Evolutionary conservation across 192 early-diverging fungal genomes (phyloP), one percentile per base, ranked within the genome.

Genomic region (Backusella mclennaniae): DNA sequence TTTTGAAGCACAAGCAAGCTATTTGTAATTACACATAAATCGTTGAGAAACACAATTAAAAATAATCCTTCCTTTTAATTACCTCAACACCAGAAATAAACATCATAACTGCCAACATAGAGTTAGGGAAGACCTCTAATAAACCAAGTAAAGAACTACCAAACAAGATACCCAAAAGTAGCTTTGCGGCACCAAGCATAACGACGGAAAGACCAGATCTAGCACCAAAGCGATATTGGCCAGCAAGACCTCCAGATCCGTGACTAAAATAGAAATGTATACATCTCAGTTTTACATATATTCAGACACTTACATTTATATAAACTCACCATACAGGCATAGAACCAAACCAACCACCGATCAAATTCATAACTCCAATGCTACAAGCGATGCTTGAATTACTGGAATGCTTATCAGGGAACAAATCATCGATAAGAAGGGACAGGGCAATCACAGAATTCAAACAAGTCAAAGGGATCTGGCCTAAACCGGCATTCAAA

Each of bases 171-270:
- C 95, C 95, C 4, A 93, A 39, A 0, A 93, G 42, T 23, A 97
- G 85, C 78, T 96, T 97, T 82, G 88, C 68, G 3, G 83, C 39
- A 21, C 96, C 96, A 21, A 97, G 85, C 67, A 95, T 67, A 59
- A 94, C 86, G 74, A 97, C 86, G 46, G 93, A 93, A 35, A 93
- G 86, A 71, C 91, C 93, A 1, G 93, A 88, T 66, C 96, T 88
- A n/a, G 96, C 94, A 67, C 96, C 96, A 83, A 97, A 97, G 14
- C 94, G 92, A 80, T 96, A 96, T 84, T 97, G 95, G 3, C 92
- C 96, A n/a, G 95, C 94, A n/a, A 97, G 84, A 26, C 96, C 95
- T 26, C 95, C 96, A 35, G 93, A 93, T 35, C 92, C 89, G 70
- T 93, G 92, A 76, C 81, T 82, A 68, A n/a, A 11, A 26, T 26